Evolutionary conservation across 192 early-diverging fungal species (phyloP).

Genomic region (Ramicandelaber brevisporus): DNA sequence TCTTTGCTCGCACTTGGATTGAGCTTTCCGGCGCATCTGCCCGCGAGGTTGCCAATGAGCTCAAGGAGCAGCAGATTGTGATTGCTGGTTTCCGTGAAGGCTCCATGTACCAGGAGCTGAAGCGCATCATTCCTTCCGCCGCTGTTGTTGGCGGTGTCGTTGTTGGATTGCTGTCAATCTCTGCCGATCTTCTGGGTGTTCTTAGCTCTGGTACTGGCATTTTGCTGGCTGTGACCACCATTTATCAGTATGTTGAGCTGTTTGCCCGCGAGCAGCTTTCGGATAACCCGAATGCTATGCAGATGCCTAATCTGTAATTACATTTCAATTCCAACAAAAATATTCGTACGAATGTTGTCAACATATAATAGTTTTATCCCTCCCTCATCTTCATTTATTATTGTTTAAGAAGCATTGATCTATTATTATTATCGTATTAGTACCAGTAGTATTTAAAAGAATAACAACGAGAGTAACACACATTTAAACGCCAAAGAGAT

Average conservation of each 20-base stretch:
- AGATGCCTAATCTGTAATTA: too few relatives aligned
- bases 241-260: constrained; percentile 97
- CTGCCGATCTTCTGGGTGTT: constrained; percentile 91
- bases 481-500: too few relatives aligned
- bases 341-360: too few relatives aligned
- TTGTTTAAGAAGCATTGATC: too few relatives aligned
- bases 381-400: too few relatives aligned
- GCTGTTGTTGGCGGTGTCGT: constrained; percentile 93
- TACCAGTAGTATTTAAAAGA: too few relatives aligned
- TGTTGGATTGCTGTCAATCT: constrained; percentile 82
- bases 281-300: too few relatives aligned
- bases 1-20: constrained; percentile 97
- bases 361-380: too few relatives aligned
- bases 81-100: constrained; percentile 77
- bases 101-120: constrained; percentile 99
- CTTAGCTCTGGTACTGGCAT: constrained; percentile 99
- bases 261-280: constrained; percentile 82
- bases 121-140: constrained; percentile 93
- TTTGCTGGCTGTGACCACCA: constrained; percentile 90
- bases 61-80: constrained; percentile 91
- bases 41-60: constrained; percentile 88
- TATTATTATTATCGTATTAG: too few relatives aligned
- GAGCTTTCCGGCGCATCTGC: constrained; percentile 95
- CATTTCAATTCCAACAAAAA: too few relatives aligned
- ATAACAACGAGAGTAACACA: too few relatives aligned